Percentiles rank a stretch among this genome's conserved stretches.
These are phyloP conservation scores for Mortierella antarctica DNA, from an alignment of 192 early-diverging fungal genomes.

Conservation along the genomic window DNA sequence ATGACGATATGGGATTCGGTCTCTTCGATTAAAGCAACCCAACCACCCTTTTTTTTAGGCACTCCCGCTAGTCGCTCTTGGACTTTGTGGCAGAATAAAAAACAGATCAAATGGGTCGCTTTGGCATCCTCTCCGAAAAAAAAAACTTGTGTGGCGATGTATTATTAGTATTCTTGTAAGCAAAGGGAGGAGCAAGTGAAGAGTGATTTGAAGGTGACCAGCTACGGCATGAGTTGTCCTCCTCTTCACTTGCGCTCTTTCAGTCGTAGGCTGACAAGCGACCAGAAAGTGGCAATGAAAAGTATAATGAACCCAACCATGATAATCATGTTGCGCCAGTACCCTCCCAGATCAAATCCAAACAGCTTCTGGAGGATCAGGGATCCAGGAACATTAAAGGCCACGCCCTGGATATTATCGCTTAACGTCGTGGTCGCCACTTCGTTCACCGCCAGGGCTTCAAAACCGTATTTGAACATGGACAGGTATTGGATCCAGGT, in stretches of 20 bases:
- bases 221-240: neutral
- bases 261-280: conserved; percentile 33
- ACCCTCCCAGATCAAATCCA: conserved; percentile 51
- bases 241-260: conserved; percentile 50
- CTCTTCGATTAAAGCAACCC: conserved; percentile 70
- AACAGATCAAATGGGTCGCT: neutral
- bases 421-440: conserved; percentile 15
- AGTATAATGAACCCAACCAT: conserved; percentile 33
- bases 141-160: neutral
- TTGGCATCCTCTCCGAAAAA: neutral
- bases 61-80: no score
- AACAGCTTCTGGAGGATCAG: conserved; percentile 55
- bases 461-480: conserved; percentile 80
- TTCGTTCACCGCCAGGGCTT: conserved; percentile 79
- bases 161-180: no score
- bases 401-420: conserved; percentile 52
- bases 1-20: conserved; percentile 96
- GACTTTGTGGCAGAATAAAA: neutral
- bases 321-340: conserved; percentile 40
- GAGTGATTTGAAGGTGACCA: neutral
- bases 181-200: neutral
- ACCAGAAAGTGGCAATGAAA: conserved; percentile 36
- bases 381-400: conserved; percentile 45
- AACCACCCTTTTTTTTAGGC: neutral
- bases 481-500: conserved; percentile 78